Base-by-base conservation (phyloP, 345 rosid species). In the Eucalyptus sp. region DNA sequence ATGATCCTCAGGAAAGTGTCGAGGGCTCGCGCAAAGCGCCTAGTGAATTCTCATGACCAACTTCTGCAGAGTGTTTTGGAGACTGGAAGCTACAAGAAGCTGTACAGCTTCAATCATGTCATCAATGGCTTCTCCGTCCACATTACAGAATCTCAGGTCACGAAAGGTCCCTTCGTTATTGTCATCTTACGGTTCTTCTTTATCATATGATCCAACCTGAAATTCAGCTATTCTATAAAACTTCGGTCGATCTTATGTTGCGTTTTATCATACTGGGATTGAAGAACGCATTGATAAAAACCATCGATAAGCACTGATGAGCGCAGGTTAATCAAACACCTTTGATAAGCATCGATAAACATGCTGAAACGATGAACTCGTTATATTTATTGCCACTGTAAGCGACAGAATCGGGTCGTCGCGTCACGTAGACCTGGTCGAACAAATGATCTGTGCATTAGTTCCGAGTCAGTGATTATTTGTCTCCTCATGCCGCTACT, bases 51-150 rank as follows among this genome's bases (percentile, higher is more conserved):
- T 90, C 99, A 97, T 25, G 94, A 96, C 87, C 89, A 92, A 56
- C 92, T 97, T 90, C 96, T 96, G 9, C 90, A 86, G 88, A 94
- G 91, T 88, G 92, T 91, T 86, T 92, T 96, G 31, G 94, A 93
- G 52, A 88, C 68, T 3, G 98, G 95, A 91, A 96, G 94, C 92
- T 97, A 97, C 92, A 92, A 80, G 89, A 96, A 93, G 91, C 94
- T 97, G 48, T 95, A 96, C 92, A 97, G 99, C 94, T 96, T 96
- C 93, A 96, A 92, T 87, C 95, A 96, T 90, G 88, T 94, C 84
- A 88, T 96, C 54, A 96, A 96, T 92, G 99, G 98, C 89, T 96
- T 96, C 60, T 94, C 99, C 37, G 92, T 96, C 86, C 97, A 93
- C 85, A 93, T 93, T 44, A 92, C 98, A 66, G 92, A 93, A 90